Evolutionary conservation across 1,139 yeast genomes (phyloP).

Genomic region (Blastobotrys raffinosifermentans): DNA sequence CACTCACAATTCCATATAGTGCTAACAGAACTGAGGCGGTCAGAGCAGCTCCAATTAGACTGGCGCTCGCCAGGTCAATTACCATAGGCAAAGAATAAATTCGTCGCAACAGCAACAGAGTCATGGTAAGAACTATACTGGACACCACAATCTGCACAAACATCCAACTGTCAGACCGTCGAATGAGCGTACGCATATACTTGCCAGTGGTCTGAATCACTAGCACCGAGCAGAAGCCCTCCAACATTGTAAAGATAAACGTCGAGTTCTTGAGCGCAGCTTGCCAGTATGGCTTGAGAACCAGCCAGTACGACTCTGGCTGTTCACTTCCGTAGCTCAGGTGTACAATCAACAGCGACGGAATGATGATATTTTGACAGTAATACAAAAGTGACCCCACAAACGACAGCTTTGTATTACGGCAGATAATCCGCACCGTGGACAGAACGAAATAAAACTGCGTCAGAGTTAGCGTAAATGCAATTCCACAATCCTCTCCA

Average conservation of each 20-base stretch:
- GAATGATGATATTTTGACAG: conserved; percentile 75
- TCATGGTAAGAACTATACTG: conserved; percentile 68
- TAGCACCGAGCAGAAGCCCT: conserved; percentile 86
- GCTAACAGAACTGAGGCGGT: conserved; percentile 73
- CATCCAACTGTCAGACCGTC: conserved; percentile 72
- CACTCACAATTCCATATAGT: conserved; percentile 75
- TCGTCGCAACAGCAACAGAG: conserved; percentile 72
- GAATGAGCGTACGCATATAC: conserved; percentile 67
- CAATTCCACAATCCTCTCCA: conserved; percentile 81
- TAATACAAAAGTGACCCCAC: conserved; percentile 62
- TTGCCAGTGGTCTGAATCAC: conserved; percentile 90
- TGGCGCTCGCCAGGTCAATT: conserved; percentile 65
- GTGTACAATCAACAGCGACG: conserved; percentile 71
- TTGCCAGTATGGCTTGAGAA: conserved; percentile 58
- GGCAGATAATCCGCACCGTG: conserved; percentile 55
- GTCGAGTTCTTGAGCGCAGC: conserved; percentile 69
- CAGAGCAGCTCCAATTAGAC: conserved; percentile 77
- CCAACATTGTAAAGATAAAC: conserved; percentile 79
- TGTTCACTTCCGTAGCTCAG: conserved; percentile 47
- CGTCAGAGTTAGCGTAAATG: conserved; percentile 65
- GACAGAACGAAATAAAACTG: conserved; percentile 65
- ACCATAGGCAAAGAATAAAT: conserved; percentile 71
- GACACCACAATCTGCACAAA: conserved; percentile 68
- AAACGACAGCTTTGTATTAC: conserved; percentile 42
- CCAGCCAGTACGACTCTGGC: conserved; percentile 30